Conservation (phyloP, 306 rosid genomes). For the Argentina anserina region DNA sequence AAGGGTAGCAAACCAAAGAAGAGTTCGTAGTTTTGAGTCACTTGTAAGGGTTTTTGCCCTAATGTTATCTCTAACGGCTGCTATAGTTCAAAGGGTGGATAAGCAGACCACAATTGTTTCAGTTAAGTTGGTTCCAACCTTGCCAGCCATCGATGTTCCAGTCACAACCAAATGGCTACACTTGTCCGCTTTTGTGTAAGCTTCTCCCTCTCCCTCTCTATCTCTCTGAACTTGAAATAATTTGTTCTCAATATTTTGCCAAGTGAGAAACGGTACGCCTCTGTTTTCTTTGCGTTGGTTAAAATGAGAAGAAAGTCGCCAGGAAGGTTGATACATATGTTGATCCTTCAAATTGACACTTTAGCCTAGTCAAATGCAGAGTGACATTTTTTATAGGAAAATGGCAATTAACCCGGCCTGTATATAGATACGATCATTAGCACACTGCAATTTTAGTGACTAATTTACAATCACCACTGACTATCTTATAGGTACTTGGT, state of each 20-base stretch:
- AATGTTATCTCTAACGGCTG: conserved; percentile 40
- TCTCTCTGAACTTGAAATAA: too few relatives aligned
- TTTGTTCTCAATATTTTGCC: too few relatives aligned
- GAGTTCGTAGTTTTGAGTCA: conserved; percentile 22
- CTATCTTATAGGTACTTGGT: conserved; percentile 45
- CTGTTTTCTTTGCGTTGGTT: too few relatives aligned
- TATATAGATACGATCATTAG: too few relatives aligned
- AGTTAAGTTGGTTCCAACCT: conserved; percentile 10
- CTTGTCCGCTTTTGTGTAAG: conserved; percentile 68
- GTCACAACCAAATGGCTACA: conserved; percentile 62
- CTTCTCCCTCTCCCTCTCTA: neutral
- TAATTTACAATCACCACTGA: neutral
- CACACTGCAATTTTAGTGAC: neutral
- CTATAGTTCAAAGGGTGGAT: conserved; percentile 43
- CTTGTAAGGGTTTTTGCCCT: conserved; percentile 54
- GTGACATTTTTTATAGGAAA: too few relatives aligned
- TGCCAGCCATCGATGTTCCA: conserved; percentile 52
- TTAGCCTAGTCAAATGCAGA: too few relatives aligned
- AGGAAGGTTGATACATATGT: too few relatives aligned
- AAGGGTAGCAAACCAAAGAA: conserved; percentile 10
- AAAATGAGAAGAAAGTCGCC: too few relatives aligned
- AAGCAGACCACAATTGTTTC: conserved; percentile 53
- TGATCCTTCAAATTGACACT: too few relatives aligned
- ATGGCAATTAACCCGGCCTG: too few relatives aligned
- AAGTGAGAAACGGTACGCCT: too few relatives aligned